A percentile compares a stretch with the other conserved stretches of the same genome.
Evolutionary conservation across 2,329 filamentous ascomycete genomes (phyloP).

Genomic region (Helminthosporium solani): DNA sequence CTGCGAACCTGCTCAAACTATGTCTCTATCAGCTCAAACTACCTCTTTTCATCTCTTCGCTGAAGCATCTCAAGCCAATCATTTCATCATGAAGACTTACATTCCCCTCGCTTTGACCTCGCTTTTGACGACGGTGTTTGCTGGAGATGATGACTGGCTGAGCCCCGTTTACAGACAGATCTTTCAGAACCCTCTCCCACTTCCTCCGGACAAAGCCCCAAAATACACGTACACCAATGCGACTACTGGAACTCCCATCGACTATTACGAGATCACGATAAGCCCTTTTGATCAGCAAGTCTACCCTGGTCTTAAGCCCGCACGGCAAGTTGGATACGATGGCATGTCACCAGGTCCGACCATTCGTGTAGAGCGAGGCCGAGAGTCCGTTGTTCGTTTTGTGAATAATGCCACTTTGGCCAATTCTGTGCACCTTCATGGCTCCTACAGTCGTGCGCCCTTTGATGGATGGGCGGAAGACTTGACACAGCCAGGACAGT

Average conservation of each 20-base stretch:
- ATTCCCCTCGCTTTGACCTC: slow-evolving; percentile 15
- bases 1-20: not conserved
- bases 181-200: slow-evolving; percentile 46
- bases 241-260: slow-evolving; percentile 43
- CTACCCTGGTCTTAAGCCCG: slow-evolving; percentile 46
- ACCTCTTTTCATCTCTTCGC: not conserved
- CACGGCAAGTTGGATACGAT: slow-evolving; percentile 55
- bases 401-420: slow-evolving; percentile 52
- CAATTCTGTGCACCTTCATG: slow-evolving; percentile 50
- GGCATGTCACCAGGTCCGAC: slow-evolving; percentile 59
- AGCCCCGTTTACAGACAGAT: slow-evolving; percentile 42
- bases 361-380: slow-evolving; percentile 51
- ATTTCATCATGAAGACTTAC: slow-evolving; percentile 17
- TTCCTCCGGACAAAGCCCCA: slow-evolving; percentile 47
- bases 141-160: slow-evolving; percentile 26
- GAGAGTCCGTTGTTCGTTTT: slow-evolving; percentile 57
- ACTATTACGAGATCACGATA: slow-evolving; percentile 52
- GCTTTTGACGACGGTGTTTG: slow-evolving; percentile 15
- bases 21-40: slow-evolving; percentile 9
- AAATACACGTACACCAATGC: slow-evolving; percentile 40
- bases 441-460: slow-evolving; percentile 36
- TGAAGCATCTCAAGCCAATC: not conserved
- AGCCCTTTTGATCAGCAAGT: slow-evolving; percentile 47
- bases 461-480: slow-evolving; percentile 61
- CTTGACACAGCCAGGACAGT: slow-evolving; percentile 52